Conservation (phyloP, 768 basidiomycete species). For the Kwoniella sp. region DNA sequence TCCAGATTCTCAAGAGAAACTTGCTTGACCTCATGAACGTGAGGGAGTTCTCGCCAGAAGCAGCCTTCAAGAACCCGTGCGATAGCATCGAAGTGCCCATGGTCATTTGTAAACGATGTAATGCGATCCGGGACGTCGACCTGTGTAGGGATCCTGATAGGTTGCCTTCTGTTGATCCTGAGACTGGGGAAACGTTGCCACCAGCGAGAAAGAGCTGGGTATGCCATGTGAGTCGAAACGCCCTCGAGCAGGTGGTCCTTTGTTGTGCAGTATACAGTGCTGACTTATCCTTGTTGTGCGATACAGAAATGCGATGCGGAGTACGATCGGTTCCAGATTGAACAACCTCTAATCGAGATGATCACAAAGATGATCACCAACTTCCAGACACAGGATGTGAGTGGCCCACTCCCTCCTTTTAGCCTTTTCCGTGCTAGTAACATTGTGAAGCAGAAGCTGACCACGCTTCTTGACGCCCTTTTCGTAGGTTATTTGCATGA, state of each 20-base stretch:
- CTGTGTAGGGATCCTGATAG: constrained; percentile 90
- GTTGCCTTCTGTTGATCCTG: constrained; percentile 60
- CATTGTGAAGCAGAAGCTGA: neutral
- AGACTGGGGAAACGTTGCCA: constrained; percentile 50
- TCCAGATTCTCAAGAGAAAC: constrained; percentile 84
- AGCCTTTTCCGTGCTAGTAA: neutral
- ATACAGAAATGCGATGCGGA: constrained; percentile 73
- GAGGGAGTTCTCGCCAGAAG: constrained; percentile 82
- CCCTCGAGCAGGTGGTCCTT: no score
- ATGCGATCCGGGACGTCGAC: constrained; percentile 84
- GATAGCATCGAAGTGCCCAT: constrained; percentile 79
- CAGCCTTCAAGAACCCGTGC: constrained; percentile 87
- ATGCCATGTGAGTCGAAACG: constrained; percentile 55
- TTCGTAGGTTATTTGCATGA: constrained; percentile 68
- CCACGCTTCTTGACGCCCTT: neutral
- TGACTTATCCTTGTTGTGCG: neutral
- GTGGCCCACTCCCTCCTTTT: constrained; percentile 15
- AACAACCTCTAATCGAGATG: constrained; percentile 78
- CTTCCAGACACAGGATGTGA: constrained; percentile 79
- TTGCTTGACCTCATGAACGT: constrained; percentile 83
- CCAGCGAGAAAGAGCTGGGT: constrained; percentile 57
- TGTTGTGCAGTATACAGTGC: no score
- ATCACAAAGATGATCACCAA: constrained; percentile 70
- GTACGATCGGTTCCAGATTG: constrained; percentile 85
- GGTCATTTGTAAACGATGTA: constrained; percentile 86